These are phyloP conservation scores for Curvularia eragrostidis DNA, from an alignment of 2,329 filamentous ascomycete species.

Conservation along the genomic window DNA sequence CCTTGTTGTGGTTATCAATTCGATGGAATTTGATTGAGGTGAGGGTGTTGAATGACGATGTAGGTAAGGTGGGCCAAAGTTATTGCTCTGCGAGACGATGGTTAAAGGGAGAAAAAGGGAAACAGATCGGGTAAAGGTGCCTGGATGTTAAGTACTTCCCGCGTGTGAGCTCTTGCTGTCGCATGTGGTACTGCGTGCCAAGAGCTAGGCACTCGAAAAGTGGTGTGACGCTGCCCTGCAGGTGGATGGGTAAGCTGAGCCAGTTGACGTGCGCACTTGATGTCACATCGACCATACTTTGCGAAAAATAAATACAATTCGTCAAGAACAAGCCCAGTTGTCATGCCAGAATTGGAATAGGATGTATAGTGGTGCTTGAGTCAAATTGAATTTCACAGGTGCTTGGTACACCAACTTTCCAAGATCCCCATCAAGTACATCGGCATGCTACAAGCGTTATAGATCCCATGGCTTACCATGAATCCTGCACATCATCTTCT, in stretches of 20 bases:
- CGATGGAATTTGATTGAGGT: not conserved
- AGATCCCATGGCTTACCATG: not conserved
- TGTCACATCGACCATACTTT: not conserved
- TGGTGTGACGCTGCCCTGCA: constrained; percentile 27
- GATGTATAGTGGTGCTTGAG: not conserved
- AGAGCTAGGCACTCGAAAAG: constrained; percentile 27
- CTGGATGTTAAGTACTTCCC: constrained; percentile 9
- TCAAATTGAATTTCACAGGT: not conserved
- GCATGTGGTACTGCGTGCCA: constrained; percentile 17
- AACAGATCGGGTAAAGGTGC: not conserved
- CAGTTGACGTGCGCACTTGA: constrained; percentile 7
- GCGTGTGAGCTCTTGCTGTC: not conserved
- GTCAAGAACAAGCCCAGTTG: not conserved
- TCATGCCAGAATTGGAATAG: not conserved
- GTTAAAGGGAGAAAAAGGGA: not conserved
- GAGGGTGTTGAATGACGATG: not conserved
- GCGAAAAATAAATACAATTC: not conserved
- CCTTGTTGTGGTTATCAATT: not conserved
- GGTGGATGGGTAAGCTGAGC: constrained; percentile 11
- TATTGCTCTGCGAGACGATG: not conserved
- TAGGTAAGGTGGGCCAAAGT: not conserved
- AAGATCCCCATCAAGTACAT: not conserved
- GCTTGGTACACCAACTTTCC: not conserved
- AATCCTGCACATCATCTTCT: constrained; percentile 48
- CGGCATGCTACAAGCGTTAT: not conserved